Percentiles rank a stretch among this genome's conserved stretches.
These are phyloP conservation scores for Plasmodium gaboni DNA, from an alignment of 169 alveolate species.

Conservation along the genomic window DNA sequence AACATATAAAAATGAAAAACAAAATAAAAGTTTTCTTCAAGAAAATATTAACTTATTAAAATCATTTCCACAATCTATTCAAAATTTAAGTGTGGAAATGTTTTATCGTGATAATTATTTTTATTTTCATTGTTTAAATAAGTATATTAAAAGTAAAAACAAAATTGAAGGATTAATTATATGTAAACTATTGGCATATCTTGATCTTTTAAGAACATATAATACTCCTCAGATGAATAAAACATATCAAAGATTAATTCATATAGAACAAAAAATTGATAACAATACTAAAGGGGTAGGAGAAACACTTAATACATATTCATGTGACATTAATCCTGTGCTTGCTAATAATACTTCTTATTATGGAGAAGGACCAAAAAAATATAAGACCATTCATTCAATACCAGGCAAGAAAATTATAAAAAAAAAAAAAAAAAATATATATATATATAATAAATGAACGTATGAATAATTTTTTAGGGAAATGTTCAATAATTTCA, in stretches of 20 bases:
- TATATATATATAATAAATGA: background rate
- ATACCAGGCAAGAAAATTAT: constrained; percentile 6
- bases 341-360: constrained; percentile 41
- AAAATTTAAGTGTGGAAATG: constrained; percentile 47
- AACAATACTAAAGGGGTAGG: constrained; percentile 20
- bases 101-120: constrained; percentile 62
- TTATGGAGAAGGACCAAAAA: constrained; percentile 20
- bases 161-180: constrained; percentile 56
- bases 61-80: constrained; percentile 58
- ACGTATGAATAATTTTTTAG: no score
- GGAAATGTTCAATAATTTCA: no score
- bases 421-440: background rate
- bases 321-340: constrained; percentile 25
- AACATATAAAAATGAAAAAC: background rate
- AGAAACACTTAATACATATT: constrained; percentile 17
- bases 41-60: constrained; percentile 51
- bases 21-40: constrained; percentile 28
- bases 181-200: constrained; percentile 24
- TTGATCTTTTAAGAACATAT: constrained; percentile 39
- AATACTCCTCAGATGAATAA: constrained; percentile 16
- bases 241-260: constrained; percentile 20
- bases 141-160: constrained; percentile 59
- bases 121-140: constrained; percentile 51
- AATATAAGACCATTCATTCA: constrained; percentile 29
- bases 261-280: constrained; percentile 18